Conservation (phyloP, 208 protist genomes). For the Herpetomonas muscarum region DNA sequence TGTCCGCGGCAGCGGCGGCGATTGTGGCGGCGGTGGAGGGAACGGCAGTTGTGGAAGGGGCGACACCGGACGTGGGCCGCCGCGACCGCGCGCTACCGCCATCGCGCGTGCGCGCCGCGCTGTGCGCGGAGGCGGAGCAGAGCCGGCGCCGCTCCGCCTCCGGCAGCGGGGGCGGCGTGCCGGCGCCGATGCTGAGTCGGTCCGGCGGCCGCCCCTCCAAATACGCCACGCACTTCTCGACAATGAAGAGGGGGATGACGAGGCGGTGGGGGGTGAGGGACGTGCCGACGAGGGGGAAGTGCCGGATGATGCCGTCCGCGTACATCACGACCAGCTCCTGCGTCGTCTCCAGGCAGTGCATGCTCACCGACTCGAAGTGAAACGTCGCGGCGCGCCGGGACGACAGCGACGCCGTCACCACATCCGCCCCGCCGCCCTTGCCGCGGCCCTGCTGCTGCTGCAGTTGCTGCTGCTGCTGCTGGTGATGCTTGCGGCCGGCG, state of each 20-base stretch:
- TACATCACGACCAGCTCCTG: constrained; percentile 73
- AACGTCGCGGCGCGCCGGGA: constrained; percentile 21
- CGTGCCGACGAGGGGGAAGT: constrained; percentile 55
- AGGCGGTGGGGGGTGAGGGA: constrained; percentile 47
- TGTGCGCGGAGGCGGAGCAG: neutral
- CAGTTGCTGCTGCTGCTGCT: neutral
- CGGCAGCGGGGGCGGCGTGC: neutral
- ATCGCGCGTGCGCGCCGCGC: neutral
- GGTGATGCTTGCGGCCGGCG: too few relatives aligned
- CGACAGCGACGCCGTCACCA: constrained; percentile 4
- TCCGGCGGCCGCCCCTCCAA: constrained; percentile 5
- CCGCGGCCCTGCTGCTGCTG: too few relatives aligned
- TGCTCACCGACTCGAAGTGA: constrained; percentile 48
- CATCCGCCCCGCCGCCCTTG: too few relatives aligned
- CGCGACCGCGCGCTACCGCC: neutral
- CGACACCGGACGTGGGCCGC: neutral
- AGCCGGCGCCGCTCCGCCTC: neutral
- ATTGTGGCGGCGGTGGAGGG: neutral
- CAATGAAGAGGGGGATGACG: constrained; percentile 67
- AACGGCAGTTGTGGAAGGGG: neutral
- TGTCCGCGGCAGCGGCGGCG: constrained; percentile 2
- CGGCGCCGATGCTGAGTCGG: neutral
- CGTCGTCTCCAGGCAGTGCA: constrained; percentile 47
- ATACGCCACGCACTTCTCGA: constrained; percentile 38
- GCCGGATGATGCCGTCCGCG: constrained; percentile 66